Evolutionary conservation across 768 basidiomycete species (phyloP).

Genomic region (Tremella fuciformis): DNA sequence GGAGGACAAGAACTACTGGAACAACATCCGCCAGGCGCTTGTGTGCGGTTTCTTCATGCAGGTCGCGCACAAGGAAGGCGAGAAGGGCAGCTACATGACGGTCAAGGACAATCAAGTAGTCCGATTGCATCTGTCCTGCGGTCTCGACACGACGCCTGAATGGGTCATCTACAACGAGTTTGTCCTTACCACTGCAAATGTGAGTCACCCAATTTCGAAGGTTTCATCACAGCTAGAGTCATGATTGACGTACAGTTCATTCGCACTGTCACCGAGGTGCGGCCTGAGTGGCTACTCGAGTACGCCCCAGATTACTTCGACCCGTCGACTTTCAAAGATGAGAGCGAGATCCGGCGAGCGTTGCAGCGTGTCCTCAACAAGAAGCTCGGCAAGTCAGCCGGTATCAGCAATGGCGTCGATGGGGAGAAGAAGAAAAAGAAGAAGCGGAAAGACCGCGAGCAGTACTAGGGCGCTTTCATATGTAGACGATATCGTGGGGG

Average conservation of each 20-base stretch:
- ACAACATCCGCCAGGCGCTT: constrained; percentile 74
- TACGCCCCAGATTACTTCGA: constrained; percentile 69
- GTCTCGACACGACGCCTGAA: constrained; percentile 79
- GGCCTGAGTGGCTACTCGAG: constrained; percentile 78
- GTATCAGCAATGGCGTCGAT: constrained; percentile 10
- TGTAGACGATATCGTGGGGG: too few species aligned
- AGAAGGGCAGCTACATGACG: constrained; percentile 79
- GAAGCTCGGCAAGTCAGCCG: constrained; percentile 33
- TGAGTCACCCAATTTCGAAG: constrained; percentile 31
- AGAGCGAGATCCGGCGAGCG: constrained; percentile 54
- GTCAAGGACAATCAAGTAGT: constrained; percentile 95
- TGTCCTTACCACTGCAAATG: constrained; percentile 71
- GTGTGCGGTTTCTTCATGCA: constrained; percentile 98
- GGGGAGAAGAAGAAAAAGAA: constrained; percentile 46
- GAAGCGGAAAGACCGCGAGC: constrained; percentile 35
- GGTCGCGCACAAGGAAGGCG: constrained; percentile 89
- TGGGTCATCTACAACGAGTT: constrained; percentile 96
- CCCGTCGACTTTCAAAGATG: constrained; percentile 60
- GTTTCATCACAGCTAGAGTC: background rate
- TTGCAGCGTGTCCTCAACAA: constrained; percentile 62
- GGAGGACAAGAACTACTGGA: constrained; percentile 69
- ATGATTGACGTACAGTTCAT: constrained; percentile 60
- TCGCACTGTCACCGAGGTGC: constrained; percentile 82
- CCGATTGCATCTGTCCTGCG: constrained; percentile 78
- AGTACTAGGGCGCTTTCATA: background rate